Evolutionary conservation across 805 yeast genomes (phyloP), one percentile per base, ranked within the genome.

Genomic region (Ogataea nonfermentans): DNA sequence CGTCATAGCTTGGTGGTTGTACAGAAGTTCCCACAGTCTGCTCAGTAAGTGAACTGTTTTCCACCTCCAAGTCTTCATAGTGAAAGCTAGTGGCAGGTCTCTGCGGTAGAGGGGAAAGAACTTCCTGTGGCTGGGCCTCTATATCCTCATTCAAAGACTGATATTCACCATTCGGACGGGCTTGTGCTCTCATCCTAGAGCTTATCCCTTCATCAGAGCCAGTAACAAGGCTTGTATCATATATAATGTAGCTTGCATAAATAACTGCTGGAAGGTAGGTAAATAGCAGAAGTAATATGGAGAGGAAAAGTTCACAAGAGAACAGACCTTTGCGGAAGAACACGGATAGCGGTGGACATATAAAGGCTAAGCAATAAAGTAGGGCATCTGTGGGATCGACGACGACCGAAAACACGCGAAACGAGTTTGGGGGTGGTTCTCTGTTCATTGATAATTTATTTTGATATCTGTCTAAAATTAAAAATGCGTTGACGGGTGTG

Each of bases 271-370:
- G 78, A 27, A 76, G 44, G 48, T 72, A 75, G 2, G 78, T 78
- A 24, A 74, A 56, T 17, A 72, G 31, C 30, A 73, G 70, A 32
- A 76, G 63, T 19, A 70, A 32, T 17, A 73, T 56, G 37, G 68
- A 63, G 16, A 74, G 57, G 23, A 67, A 43, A 11, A 76, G 64
- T 48, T 83, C 85, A 24, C 65, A 55, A 2, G 82, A 67, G 49
- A 77, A 78, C 11, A 74, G 37, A 1, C 93, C 93, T 33, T 78
- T 65, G 54, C 88, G 70, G 25, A 81, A 68, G 59, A 79, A 62
- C 9, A 84, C 89, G 0, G 90, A 85, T 9, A 84, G 66, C 0
- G 93, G 93, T 2, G 95, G 93, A 55, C 81, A 70, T 35, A 84
- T 67, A 35, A 82, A 70, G 3, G 87, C 81, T 6, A 79, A 56